These are phyloP conservation scores for Penium margaritaceum DNA, from an alignment of 139 green algal species.

Conservation along the genomic window DNA sequence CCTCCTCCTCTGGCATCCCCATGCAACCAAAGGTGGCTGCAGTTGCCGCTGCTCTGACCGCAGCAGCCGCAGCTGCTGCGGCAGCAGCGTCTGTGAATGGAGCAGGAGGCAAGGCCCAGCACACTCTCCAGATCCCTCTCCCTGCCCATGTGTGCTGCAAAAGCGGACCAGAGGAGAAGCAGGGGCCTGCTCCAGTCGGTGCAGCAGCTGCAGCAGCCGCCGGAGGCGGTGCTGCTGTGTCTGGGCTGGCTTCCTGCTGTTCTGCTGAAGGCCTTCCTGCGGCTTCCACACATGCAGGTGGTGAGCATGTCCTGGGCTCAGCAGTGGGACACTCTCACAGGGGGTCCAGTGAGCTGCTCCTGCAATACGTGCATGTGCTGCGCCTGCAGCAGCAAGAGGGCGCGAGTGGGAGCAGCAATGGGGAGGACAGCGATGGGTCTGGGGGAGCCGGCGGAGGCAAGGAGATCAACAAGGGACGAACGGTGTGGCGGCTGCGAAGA, in stretches of 20 bases:
- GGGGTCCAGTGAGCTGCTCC: not conserved
- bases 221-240: not conserved
- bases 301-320: too few relatives aligned
- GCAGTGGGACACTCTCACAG: too few relatives aligned
- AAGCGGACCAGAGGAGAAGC: not conserved
- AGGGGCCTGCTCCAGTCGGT: not conserved
- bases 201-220: not conserved
- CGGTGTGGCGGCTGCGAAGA: not conserved
- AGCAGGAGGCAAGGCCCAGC: too few relatives aligned
- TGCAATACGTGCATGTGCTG: not conserved
- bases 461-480: slow-evolving; percentile 3
- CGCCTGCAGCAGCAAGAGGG: not conserved
- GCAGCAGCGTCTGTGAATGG: too few relatives aligned
- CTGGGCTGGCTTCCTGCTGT: not conserved
- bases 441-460: too few relatives aligned
- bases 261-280: not conserved
- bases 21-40: not conserved
- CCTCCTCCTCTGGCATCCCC: not conserved
- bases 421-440: too few relatives aligned
- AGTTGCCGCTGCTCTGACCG: not conserved
- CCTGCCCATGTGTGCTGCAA: too few relatives aligned
- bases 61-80: not conserved
- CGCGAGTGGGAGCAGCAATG: too few relatives aligned
- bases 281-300: too few relatives aligned
- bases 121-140: too few relatives aligned